Conservation (phyloP, 208 protist genomes). For the Polymyxa betae region DNA sequence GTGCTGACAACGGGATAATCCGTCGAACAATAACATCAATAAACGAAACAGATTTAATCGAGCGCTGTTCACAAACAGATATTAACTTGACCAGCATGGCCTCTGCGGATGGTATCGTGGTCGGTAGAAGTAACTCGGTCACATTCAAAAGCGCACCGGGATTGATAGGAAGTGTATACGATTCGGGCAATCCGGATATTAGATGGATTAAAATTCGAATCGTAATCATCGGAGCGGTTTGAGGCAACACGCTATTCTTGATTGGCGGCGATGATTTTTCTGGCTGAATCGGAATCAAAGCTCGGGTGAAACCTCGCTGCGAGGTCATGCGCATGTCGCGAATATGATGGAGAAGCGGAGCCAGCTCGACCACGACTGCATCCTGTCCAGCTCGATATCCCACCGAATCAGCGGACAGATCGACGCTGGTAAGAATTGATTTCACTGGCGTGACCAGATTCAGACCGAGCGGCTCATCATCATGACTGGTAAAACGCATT, state of each 20-base stretch:
- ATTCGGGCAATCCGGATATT: background rate
- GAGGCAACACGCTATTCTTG: background rate
- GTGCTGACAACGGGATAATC: background rate
- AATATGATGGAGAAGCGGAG: background rate
- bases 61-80: background rate
- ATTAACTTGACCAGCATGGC: background rate
- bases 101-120: background rate
- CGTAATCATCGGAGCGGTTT: background rate
- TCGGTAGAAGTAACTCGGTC: background rate
- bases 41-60: background rate
- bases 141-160: background rate
- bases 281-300: background rate
- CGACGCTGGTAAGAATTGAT: background rate
- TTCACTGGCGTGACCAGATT: background rate
- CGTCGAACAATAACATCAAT: background rate
- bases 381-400: background rate
- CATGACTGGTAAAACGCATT: background rate
- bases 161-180: background rate
- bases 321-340: background rate
- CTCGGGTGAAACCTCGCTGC: background rate
- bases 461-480: background rate
- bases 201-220: constrained; percentile 1
- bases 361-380: background rate
- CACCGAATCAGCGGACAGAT: background rate
- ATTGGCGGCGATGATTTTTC: background rate